Evolutionary conservation across 106 monocot genomes (phyloP), one percentile per base, ranked within the genome.

Genomic region (Acorus calamus): DNA sequence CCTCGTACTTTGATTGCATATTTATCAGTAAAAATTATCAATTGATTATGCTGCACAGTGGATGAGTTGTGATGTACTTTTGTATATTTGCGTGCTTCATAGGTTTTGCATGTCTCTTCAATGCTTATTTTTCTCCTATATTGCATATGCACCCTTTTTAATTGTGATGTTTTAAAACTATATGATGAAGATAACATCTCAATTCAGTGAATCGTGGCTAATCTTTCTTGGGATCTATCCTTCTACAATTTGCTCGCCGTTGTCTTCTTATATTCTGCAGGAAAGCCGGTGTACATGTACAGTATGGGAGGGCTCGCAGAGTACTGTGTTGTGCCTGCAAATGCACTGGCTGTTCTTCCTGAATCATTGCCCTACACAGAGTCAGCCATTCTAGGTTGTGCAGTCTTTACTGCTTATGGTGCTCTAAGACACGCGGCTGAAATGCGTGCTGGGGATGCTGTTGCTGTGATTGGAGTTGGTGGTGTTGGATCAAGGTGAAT

Each of bases 301-400:
- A 96, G 96, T 69, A 96, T 96, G 96, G 91, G 96, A 14, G 96
- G 96, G 5, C 80, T 96, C 72, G 90, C 96, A 63, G 96, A 96
- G 68, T 96, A 91, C 50, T 96, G 96, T 68, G 87, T 96, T 47
- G 85, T 96, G 42, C 91, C 91, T 66, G 87, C 91, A n/a, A 96
- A 80, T 79, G 96, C 68, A 48, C 76, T 96, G 45, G 91, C 96
- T 60, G 58, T 76, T 65, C 74, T 96, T 67, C 87, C 96, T 12
- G 76, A 69, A 62, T 76, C 90, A 12, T 60, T 96, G 64, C 96
- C 96, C 59, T 96, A 91, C 71, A 70, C 83, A 56, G 91, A 96
- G 58, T 90, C 96, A 46, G 87, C 96, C 41, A 91, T 96, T 59
- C 61, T 96, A 55, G 94, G 94, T 56, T 96, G 96, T 81, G 96